Conservation (phyloP, 495 filamentous ascomycete species). For the Annulohypoxylon bovei region DNA sequence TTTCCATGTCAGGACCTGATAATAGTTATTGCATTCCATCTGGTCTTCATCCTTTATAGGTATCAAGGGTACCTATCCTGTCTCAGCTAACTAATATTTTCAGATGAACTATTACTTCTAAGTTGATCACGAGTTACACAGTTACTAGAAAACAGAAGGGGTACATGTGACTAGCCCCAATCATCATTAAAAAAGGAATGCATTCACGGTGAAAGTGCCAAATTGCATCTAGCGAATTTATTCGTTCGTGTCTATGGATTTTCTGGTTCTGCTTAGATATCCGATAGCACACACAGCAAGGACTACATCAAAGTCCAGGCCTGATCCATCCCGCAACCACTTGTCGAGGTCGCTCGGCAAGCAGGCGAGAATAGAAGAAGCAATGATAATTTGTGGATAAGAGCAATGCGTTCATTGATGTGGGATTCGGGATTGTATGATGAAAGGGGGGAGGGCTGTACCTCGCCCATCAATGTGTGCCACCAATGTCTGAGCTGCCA, state of each 20-base stretch:
- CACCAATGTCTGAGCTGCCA: background rate
- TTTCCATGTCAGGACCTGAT: background rate
- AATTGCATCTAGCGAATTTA: background rate
- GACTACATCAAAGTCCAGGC: background rate
- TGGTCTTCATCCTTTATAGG: background rate
- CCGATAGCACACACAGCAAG: background rate
- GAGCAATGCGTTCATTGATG: background rate
- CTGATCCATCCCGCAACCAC: background rate
- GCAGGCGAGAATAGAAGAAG: background rate
- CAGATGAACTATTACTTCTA: no score
- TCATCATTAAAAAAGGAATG: background rate
- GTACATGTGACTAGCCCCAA: background rate
- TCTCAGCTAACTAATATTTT: background rate
- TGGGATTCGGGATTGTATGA: background rate
- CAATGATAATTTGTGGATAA: background rate
- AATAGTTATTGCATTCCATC: background rate
- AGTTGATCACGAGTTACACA: no score
- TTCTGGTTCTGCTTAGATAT: background rate
- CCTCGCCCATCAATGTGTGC: background rate
- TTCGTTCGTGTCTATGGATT: slow-evolving; percentile 17
- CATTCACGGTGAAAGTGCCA: background rate
- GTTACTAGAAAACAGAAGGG: background rate
- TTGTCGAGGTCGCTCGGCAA: background rate
- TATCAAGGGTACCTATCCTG: background rate
- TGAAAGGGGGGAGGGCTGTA: background rate